These are phyloP conservation scores for Melanopsichium pennsylvanicum DNA, from an alignment of 1,284 basidiomycete species.

Conservation along the genomic window DNA sequence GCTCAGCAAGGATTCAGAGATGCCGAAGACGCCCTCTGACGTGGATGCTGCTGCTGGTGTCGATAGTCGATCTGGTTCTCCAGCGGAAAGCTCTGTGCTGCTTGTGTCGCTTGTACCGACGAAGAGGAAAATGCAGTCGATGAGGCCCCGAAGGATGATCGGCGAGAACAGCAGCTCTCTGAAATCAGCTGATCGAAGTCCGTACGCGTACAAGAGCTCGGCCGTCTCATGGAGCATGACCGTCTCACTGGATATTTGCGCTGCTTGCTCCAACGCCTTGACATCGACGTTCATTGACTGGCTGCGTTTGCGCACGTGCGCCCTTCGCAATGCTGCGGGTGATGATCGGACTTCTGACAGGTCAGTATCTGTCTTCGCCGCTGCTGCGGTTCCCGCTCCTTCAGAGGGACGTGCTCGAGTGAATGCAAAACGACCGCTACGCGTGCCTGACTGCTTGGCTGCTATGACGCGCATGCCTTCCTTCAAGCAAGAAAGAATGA, in stretches of 20 bases:
- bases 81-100: neutral
- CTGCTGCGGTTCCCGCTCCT: neutral
- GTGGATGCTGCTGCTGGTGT: neutral
- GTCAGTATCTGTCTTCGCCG: too few relatives aligned
- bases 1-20: conserved; percentile 20
- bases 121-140: conserved; percentile 47
- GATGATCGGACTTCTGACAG: neutral
- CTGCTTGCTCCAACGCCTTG: conserved; percentile 33
- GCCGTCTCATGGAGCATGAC: conserved; percentile 40
- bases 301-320: conserved; percentile 44
- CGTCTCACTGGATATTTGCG: conserved; percentile 26
- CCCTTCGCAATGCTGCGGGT: neutral
- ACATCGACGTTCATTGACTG: conserved; percentile 48
- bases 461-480: conserved; percentile 31
- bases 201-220: conserved; percentile 37
- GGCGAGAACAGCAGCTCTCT: conserved; percentile 55
- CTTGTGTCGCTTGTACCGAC: neutral
- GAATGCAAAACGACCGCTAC: conserved; percentile 3
- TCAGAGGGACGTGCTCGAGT: conserved; percentile 23
- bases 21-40: conserved; percentile 1
- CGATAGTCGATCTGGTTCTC: neutral
- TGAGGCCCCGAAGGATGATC: conserved; percentile 46
- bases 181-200: conserved; percentile 15
- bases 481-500: conserved; percentile 50
- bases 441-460: conserved; percentile 1